A percentile compares a stretch with the other conserved stretches of the same genome.
Conservation (phyloP, 306 rosid species). For the Quercus variabilis region DNA sequence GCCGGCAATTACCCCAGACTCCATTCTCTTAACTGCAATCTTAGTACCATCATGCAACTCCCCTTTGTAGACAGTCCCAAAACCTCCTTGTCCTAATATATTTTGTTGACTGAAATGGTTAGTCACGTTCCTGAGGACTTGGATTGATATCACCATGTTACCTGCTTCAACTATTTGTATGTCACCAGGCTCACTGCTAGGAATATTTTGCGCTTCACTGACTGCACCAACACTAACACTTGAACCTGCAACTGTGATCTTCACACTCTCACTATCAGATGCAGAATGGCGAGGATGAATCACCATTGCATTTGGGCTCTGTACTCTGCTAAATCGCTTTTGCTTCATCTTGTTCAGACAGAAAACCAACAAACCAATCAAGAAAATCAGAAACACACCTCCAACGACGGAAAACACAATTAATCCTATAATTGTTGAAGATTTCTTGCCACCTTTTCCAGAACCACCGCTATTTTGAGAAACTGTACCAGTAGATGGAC, state of each 20-base stretch:
- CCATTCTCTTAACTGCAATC: slow-evolving; percentile 91
- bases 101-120: slow-evolving; percentile 69
- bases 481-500: slow-evolving; percentile 10
- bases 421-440: slow-evolving; percentile 41
- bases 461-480: slow-evolving; percentile 26
- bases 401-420: slow-evolving; percentile 65
- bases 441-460: slow-evolving; percentile 39
- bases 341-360: slow-evolving; percentile 65
- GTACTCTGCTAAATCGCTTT: slow-evolving; percentile 72
- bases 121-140: slow-evolving; percentile 72
- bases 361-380: slow-evolving; percentile 59
- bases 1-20: slow-evolving; percentile 66
- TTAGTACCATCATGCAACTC: slow-evolving; percentile 85
- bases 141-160: slow-evolving; percentile 90
- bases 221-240: slow-evolving; percentile 77
- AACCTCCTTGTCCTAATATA: slow-evolving; percentile 81
- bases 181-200: slow-evolving; percentile 58
- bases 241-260: slow-evolving; percentile 87
- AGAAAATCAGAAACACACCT: slow-evolving; percentile 36
- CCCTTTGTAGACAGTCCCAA: slow-evolving; percentile 82
- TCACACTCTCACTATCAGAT: slow-evolving; percentile 78
- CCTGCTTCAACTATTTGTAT: slow-evolving; percentile 92
- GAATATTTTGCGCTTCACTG: slow-evolving; percentile 55
- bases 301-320: slow-evolving; percentile 78
- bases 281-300: slow-evolving; percentile 84